phyloP scores from a whole-genome alignment of 2,329 filamentous ascomycete genomes.

The Fusarium sp. region DNA sequence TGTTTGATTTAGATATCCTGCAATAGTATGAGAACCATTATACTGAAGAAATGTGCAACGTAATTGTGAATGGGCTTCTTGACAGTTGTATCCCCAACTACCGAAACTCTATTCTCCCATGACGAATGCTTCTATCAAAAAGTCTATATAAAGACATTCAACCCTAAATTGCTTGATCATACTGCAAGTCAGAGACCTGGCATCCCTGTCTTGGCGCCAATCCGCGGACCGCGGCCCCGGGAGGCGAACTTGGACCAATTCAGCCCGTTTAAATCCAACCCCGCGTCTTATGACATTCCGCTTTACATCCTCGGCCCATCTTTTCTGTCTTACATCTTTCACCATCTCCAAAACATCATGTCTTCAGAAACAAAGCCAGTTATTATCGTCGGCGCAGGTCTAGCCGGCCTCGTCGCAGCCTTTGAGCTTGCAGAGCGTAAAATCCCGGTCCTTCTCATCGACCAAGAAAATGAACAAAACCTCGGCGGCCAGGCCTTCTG shows the following conservation, averaged over 20 bases:
- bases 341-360: conserved; percentile 10
- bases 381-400: conserved; percentile 67
- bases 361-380: conserved; percentile 51
- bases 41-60: neutral
- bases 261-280: conserved; percentile 8
- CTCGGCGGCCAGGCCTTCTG: conserved; percentile 73
- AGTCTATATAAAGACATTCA: neutral
- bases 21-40: neutral
- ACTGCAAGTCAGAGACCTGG: neutral
- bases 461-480: conserved; percentile 67
- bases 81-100: neutral
- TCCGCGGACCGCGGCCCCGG: conserved; percentile 17
- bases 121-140: neutral
- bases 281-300: conserved; percentile 19
- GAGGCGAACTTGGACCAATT: neutral
- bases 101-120: neutral
- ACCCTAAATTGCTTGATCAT: neutral
- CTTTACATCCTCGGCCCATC: conserved; percentile 6
- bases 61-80: neutral
- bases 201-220: conserved; percentile 26
- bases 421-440: conserved; percentile 64
- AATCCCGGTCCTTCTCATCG: conserved; percentile 63
- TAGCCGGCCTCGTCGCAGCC: conserved; percentile 70
- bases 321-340: neutral
- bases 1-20: conserved; percentile 18